Percentiles rank a stretch among this genome's conserved stretches.
Evolutionary conservation across 768 basidiomycete genomes (phyloP).

Genomic region (Macrolepiota albuminosa): DNA sequence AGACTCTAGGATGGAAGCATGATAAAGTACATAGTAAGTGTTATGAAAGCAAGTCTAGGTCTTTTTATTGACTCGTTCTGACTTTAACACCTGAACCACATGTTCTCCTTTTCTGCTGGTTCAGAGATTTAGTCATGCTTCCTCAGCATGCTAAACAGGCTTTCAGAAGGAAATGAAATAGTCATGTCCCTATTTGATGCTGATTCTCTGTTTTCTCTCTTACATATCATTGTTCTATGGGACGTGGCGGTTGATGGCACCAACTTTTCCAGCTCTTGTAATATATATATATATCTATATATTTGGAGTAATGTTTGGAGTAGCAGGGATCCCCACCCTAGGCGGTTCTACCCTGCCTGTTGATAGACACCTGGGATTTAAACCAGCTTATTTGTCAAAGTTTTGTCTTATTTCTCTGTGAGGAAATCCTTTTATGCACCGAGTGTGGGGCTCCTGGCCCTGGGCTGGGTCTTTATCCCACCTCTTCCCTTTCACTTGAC

Average conservation of each 20-base stretch:
- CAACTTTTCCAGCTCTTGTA: too few species aligned
- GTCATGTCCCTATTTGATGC: not conserved
- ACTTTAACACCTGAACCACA: constrained; percentile 82
- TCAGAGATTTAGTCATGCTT: constrained; percentile 60
- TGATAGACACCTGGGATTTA: not conserved
- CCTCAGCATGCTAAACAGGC: constrained; percentile 35
- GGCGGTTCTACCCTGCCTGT: not conserved
- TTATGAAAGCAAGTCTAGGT: not conserved
- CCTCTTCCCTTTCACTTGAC: not conserved
- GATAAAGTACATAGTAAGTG: constrained; percentile 90
- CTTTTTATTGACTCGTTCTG: constrained; percentile 2
- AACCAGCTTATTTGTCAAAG: not conserved
- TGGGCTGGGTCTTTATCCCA: not conserved
- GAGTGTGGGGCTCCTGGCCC: not conserved
- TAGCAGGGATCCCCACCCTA: not conserved
- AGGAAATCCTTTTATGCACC: not conserved
- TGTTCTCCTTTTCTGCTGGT: constrained; percentile 87
- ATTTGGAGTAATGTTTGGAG: not conserved
- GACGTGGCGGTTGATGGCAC: too few species aligned
- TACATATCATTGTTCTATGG: constrained; percentile 6
- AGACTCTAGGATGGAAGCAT: constrained; percentile 94
- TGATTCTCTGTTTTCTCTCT: constrained; percentile 3
- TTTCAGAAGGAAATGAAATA: constrained; percentile 35
- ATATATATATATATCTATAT: too few species aligned
- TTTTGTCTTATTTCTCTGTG: not conserved